Base-by-base conservation (phyloP, 768 basidiomycete species). In the Stropharia rugosoannulata region DNA sequence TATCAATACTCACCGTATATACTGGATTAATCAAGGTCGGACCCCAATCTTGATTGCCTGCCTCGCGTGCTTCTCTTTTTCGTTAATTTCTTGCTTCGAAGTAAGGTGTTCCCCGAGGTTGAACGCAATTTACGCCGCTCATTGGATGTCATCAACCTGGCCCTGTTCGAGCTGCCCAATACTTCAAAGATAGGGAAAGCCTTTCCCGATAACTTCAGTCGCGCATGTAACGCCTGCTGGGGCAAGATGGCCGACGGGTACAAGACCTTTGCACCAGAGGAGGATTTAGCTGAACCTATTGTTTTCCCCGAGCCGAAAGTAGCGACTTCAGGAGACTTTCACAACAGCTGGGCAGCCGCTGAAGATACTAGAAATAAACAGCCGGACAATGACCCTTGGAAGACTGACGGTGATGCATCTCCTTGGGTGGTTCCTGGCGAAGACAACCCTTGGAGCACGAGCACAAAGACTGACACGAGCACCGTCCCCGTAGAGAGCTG, bases 121-220 rank as follows among this genome's bases (percentile, higher is more conserved):
- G 80, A 82, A 54, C 74, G 74, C 1, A 73, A 69, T 6, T 70
- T 87, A 42, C 75, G 73, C 41, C 72, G 70, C 18, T 80, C 84
- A 0, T 56, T 85, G 25, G 72, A 70, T 1, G 65, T 81, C n/a
- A 61, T 71, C 8, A 65, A 73, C 12, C 50, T 67, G 1, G 83
- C 82, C 4, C 64, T 71, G 22, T 67, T 66, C n/a, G 82, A 87
- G 61, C 73, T 86, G 2, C 81, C 81, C 15, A 64, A 75, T 46
- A 80, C 79, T 1, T 75, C 77, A 15, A 68, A 70, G 45, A 64
- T 86, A 27, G 75, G 77, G 16, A 76, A 77, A 46, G 64, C 66
- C 9, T 60, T 82, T 41, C 82, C 84, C 0, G 83, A 83, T 54
- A 59, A 66, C 2, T 80, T 88, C 58, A 79, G 78, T 60, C 60